Evolutionary conservation across 805 yeast genomes (phyloP), one percentile per base, ranked within the genome.

Genomic region (Cyberlindnera lachancei): DNA sequence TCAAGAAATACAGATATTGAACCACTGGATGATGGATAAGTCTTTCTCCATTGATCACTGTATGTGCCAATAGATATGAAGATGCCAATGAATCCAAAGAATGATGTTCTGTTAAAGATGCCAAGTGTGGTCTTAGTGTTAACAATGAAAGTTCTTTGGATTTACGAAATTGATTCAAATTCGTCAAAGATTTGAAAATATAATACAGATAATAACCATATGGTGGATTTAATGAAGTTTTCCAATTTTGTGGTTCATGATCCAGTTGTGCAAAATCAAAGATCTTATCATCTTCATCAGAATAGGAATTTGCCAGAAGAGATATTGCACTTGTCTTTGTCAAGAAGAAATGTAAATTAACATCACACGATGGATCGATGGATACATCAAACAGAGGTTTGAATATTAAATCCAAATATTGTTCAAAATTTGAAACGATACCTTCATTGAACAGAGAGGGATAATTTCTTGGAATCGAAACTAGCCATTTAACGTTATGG

Each of bases 401-500:
- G 38, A 63, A 62, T 3, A 61, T 37, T 22, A 44, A 15, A 26
- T 56, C 53, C 10, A 62, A 27, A 35, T 40, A 61, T 1, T 55
- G 59, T 37, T 56, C 56, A 25, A 61, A 62, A 23, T 31, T 36
- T 2, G 24, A 8, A 3, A 59, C 54, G n/a, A 31, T 35, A 0
- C 46, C 45, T 0, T 34, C 7, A 6, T 34, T 24, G 26, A 36
- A 51, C 22, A 61, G 40, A 7, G 45, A 37, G 0, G 57, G 27
- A 24, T 50, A 62, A 28, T 47, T 43, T 36, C 66, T 53, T 18
- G 56, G 46, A 3, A 62, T 44, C 29, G 56, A 52, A 5, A 63
- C 48, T 21, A 56, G 50, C 66, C 66, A 63, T 14, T 59, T 57
- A 11, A 62, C 52, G 31, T 63, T 63, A 31, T 60, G 58, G 18